Evolutionary conservation across 176 grass and related monocot species (phyloP).

Genomic region (Carex kokanica): DNA sequence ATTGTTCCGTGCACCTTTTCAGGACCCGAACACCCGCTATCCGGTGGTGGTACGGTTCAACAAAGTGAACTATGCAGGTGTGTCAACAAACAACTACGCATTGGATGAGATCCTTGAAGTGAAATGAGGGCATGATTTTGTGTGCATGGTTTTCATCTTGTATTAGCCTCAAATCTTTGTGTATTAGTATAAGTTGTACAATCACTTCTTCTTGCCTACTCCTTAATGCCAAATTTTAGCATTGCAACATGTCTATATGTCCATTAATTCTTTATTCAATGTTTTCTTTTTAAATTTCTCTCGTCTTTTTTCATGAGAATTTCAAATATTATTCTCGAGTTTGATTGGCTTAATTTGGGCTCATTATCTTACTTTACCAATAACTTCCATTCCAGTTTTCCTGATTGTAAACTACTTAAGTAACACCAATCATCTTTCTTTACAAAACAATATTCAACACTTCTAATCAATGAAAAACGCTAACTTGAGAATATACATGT

Average conservation of each 20-base stretch:
- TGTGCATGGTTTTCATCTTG: constrained; percentile 21
- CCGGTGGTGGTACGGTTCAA: constrained; percentile 77
- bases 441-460: not conserved
- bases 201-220: constrained; percentile 19
- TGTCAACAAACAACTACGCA: constrained; percentile 94
- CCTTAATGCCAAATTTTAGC: constrained; percentile 18
- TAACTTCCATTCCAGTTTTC: not conserved
- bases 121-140: constrained; percentile 26
- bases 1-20: not conserved
- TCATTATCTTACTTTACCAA: not conserved
- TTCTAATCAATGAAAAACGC: not conserved
- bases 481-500: not conserved
- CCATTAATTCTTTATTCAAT: not conserved
- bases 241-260: constrained; percentile 16
- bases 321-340: not conserved
- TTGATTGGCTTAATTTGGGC: not conserved
- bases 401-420: not conserved
- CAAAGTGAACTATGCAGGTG: constrained; percentile 88
- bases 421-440: not conserved
- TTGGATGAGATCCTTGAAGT: constrained; percentile 84
- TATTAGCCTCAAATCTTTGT: constrained; percentile 36
- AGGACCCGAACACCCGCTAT: constrained; percentile 75
- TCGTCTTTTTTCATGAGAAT: not conserved
- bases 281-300: not conserved
- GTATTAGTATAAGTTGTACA: constrained; percentile 34